These are phyloP conservation scores for Phytophthora pluvialis DNA, from an alignment of 352 stramenopile genomes.

Conservation along the genomic window DNA sequence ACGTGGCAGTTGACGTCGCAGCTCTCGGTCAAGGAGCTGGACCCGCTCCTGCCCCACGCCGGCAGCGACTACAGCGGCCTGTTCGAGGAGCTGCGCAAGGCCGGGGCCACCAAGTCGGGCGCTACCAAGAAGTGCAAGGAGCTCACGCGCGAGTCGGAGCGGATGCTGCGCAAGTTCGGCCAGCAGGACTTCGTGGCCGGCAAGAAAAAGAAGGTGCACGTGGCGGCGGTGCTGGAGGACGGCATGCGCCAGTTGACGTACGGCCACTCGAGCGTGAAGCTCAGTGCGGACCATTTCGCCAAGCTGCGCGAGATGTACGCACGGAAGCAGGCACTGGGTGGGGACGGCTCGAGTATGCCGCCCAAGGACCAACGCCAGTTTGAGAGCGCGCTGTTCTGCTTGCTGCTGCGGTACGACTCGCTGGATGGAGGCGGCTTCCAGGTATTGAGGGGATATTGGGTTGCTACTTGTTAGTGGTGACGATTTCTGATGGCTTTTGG, in stretches of 20 bases:
- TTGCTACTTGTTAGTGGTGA: background rate
- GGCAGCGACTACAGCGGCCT: conserved; percentile 74
- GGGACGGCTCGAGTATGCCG: conserved; percentile 23
- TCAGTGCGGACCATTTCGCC: conserved; percentile 82
- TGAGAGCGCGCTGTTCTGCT: conserved; percentile 82
- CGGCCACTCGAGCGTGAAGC: conserved; percentile 71
- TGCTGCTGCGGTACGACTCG: conserved; percentile 93
- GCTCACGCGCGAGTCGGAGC: conserved; percentile 59
- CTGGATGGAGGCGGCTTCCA: conserved; percentile 94
- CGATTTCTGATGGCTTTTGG: background rate
- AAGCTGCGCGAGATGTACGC: conserved; percentile 90
- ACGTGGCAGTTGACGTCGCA: conserved; percentile 86
- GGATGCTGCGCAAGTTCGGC: conserved; percentile 56
- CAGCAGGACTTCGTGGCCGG: conserved; percentile 51
- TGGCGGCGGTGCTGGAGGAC: conserved; percentile 35
- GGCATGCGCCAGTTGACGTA: conserved; percentile 66
- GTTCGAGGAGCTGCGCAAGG: conserved; percentile 76
- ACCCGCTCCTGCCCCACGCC: conserved; percentile 77
- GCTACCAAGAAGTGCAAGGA: conserved; percentile 74
- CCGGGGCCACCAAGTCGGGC: conserved; percentile 62
- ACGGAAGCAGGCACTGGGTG: conserved; percentile 40
- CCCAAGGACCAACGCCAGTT: conserved; percentile 53
- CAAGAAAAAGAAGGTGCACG: conserved; percentile 60
- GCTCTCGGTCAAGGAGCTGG: conserved; percentile 70
- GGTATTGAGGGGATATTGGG: conserved; percentile 24